Evolutionary conservation across 257 asterid genomes (phyloP).

Genomic region (Przewalskia tangutica): DNA sequence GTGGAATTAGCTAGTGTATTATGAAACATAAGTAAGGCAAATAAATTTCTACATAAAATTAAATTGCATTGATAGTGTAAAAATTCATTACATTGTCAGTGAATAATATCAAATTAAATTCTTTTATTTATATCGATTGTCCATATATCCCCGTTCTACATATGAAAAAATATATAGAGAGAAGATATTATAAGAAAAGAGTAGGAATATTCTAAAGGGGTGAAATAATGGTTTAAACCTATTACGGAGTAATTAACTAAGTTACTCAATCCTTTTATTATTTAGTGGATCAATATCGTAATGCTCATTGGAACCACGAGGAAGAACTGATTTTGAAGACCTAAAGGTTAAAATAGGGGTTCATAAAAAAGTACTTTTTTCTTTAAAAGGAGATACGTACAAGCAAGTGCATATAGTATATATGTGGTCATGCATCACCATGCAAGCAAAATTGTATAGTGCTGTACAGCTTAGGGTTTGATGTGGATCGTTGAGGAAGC

Average conservation of each 20-base stretch:
- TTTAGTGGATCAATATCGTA: neutral
- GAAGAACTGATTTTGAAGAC: neutral
- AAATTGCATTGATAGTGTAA: neutral
- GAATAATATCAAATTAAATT: neutral
- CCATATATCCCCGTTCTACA: neutral
- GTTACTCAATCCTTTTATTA: neutral
- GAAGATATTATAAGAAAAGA: neutral
- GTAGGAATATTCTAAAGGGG: neutral
- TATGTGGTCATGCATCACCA: neutral
- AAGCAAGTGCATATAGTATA: neutral
- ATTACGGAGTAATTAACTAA: neutral
- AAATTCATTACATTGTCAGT: too few relatives aligned
- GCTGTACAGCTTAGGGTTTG: conserved; percentile 1
- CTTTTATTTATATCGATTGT: neutral
- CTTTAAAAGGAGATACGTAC: neutral
- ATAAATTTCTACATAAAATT: neutral
- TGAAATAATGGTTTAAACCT: neutral
- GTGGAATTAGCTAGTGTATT: neutral
- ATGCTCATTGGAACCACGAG: neutral
- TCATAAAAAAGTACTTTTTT: neutral
- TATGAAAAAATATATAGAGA: neutral
- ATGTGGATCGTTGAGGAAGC: neutral
- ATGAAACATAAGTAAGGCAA: neutral
- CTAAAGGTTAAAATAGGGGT: neutral
- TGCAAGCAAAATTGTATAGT: neutral